These are phyloP conservation scores for Microsporum audouinii DNA, from an alignment of 2,329 filamentous ascomycete species.

Conservation along the genomic window DNA sequence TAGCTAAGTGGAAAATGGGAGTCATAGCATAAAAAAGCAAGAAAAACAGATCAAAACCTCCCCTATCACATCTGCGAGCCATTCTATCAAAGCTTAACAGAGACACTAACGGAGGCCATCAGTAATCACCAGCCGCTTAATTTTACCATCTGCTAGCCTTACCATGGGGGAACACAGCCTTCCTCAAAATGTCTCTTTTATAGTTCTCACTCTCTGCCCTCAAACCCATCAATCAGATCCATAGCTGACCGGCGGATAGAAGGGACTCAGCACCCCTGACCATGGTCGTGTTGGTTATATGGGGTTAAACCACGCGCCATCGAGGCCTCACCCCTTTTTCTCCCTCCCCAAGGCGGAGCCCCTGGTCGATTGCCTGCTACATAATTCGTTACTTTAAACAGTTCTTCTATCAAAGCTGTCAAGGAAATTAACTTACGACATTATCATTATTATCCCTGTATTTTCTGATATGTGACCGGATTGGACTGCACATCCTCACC, in stretches of 20 bases:
- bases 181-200: not conserved
- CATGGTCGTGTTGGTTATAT: not conserved
- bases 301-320: not conserved
- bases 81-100: not conserved
- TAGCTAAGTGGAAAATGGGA: not conserved
- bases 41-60: not conserved
- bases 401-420: not conserved
- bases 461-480: not conserved
- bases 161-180: not conserved
- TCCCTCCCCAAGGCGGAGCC: not conserved
- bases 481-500: not conserved
- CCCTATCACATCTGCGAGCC: not conserved
- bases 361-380: not conserved
- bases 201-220: not conserved
- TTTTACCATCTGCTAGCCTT: not conserved
- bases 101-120: not conserved
- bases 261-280: not conserved
- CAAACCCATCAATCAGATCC: not conserved
- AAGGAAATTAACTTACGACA: not conserved
- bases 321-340: not conserved
- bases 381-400: not conserved
- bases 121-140: constrained; percentile 1
- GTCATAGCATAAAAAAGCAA: not conserved
- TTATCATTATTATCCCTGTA: not conserved
- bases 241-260: not conserved